A percentile compares a stretch with the other conserved stretches of the same genome.
Evolutionary conservation across 345 rosid genomes (phyloP).

Genomic region (Theobroma cacao): DNA sequence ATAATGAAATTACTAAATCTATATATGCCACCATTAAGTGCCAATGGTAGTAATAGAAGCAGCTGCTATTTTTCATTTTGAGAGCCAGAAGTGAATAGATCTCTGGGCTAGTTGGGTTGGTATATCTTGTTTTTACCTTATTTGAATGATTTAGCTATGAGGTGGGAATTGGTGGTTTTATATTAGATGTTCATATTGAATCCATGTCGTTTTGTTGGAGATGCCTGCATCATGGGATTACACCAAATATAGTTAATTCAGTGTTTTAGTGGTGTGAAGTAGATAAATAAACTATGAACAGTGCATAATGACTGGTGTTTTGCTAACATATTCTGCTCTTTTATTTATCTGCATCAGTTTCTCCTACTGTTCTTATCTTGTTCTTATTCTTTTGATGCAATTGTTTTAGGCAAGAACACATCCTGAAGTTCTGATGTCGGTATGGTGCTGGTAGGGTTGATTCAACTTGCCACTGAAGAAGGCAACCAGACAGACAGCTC

Average conservation of each 20-base stretch:
- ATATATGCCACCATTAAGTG: not conserved
- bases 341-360: not conserved
- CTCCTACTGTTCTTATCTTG: not conserved
- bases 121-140: not conserved
- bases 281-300: not conserved
- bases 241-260: not conserved
- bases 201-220: not conserved
- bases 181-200: not conserved
- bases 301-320: not conserved
- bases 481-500: slow-evolving; percentile 11
- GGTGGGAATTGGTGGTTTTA: not conserved
- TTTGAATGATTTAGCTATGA: too few relatives aligned
- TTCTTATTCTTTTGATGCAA: not conserved
- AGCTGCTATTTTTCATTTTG: not conserved
- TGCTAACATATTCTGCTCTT: not conserved
- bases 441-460: not conserved
- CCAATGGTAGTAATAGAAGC: not conserved
- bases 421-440: not conserved
- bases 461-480: slow-evolving; percentile 3
- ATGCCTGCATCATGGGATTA: not conserved
- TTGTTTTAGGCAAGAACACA: slow-evolving; percentile 19
- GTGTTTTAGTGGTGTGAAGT: not conserved
- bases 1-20: not conserved
- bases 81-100: not conserved
- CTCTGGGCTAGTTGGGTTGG: not conserved